Evolutionary conservation across 352 stramenopile genomes (phyloP).

Genomic region (Globisporangium ultimum): DNA sequence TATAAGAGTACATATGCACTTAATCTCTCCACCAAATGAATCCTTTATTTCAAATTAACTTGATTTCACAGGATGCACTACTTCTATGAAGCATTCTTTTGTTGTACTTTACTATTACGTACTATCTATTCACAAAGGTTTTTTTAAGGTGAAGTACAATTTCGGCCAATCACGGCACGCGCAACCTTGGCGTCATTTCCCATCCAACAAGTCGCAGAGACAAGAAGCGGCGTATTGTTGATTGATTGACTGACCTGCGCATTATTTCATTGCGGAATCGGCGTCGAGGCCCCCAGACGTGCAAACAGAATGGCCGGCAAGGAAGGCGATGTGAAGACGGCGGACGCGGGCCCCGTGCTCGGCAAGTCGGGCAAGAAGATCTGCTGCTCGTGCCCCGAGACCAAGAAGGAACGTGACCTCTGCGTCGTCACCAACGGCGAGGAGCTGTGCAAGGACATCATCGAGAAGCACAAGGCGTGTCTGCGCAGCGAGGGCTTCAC

Average conservation of each 20-base stretch:
- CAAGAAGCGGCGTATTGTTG: constrained; percentile 8
- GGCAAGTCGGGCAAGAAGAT: constrained; percentile 98
- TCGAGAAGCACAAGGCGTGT: constrained; percentile 97
- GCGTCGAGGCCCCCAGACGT: not conserved
- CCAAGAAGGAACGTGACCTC: constrained; percentile 91
- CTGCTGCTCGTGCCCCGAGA: constrained; percentile 97
- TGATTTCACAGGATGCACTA: too few species aligned
- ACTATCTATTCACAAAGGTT: not conserved
- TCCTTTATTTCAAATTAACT: too few species aligned
- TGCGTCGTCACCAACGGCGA: constrained; percentile 92
- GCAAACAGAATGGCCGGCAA: constrained; percentile 43
- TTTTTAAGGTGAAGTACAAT: not conserved
- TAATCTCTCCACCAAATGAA: too few species aligned
- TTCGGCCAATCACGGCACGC: constrained; percentile 3
- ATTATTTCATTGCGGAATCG: not conserved
- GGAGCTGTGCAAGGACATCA: constrained; percentile 92
- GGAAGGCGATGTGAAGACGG: constrained; percentile 20
- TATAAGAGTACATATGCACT: too few species aligned
- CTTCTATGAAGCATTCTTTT: too few species aligned
- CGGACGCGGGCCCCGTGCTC: constrained; percentile 40
- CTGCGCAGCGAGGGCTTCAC: constrained; percentile 95
- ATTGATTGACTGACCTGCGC: not conserved
- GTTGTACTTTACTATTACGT: too few species aligned
- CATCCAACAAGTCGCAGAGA: constrained; percentile 11
- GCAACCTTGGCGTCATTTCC: not conserved